Base-by-base conservation (phyloP, 495 filamentous ascomycete genomes). In the Aspergillus hancockii region DNA sequence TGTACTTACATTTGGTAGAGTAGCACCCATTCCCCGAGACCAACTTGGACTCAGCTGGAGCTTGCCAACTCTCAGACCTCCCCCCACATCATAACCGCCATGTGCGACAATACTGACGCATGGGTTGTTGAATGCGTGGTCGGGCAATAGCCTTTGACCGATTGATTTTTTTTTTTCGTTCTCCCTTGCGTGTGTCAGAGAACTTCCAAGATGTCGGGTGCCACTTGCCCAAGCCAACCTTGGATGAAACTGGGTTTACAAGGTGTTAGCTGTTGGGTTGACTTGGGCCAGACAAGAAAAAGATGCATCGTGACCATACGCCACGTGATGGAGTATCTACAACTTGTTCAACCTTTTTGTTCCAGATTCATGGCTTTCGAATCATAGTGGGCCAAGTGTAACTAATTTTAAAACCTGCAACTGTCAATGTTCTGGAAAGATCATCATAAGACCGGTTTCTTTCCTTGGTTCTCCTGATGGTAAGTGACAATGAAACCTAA, bases 41-140 rank as follows among this genome's bases (percentile, higher is more conserved):
- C 5, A 43, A 12, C 14, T 21, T 21, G 18, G 18, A 21, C 13
- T 3, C 43, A 28, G 32, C 28, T 8, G 32, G 36, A 8, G 32
- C n/a, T 21, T 21, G 28, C 30, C 30, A 36, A 36, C 51, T 38
- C 50, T 25, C 21, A 31, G 19, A 50, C 47, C 46, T 13, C 5
- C 31, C 51, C 51, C 51, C 51, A 54, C 51, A 54, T 54, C 19
- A 31, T 18, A 34, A 34, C 49, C 49, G 25, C 49, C 31, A 34
- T 40, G 32, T 40, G 51, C 51, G 32, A 54, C 32, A 14, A 54
- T 34, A 31, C 25, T 41, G 43, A 54, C 32, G 51, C 32, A 40
- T 18, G 49, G 49, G 30, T 51, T 45, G 14, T 45, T 23, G 21
- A 10, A 23, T 47, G 43, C 6, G 43, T 22, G 43, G 8, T n/a